phyloP scores from a whole-genome alignment of 2,329 filamentous ascomycete species.

The Colletotrichum sidae region DNA sequence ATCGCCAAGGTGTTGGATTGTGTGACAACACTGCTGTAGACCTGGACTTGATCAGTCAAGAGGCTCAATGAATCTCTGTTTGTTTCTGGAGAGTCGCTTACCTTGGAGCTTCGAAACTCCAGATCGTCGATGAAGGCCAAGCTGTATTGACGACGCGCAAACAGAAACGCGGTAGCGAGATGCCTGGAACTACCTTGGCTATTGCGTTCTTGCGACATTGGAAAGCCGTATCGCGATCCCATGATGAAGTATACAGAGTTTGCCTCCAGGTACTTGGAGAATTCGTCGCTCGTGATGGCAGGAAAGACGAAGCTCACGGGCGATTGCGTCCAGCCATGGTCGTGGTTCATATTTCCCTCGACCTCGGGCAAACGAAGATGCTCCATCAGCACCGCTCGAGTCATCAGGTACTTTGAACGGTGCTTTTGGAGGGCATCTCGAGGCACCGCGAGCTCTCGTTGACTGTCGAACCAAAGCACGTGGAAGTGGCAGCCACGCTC shows the following conservation, averaged over 20 bases:
- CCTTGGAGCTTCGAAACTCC: slow-evolving; percentile 73
- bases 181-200: neutral
- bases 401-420: slow-evolving; percentile 67
- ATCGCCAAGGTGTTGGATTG: too few species aligned
- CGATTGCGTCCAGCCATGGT: slow-evolving; percentile 58
- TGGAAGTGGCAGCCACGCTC: slow-evolving; percentile 78
- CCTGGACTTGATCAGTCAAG: neutral
- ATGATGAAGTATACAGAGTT: slow-evolving; percentile 75
- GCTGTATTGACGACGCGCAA: slow-evolving; percentile 68
- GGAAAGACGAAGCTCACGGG: slow-evolving; percentile 24
- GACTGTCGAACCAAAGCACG: slow-evolving; percentile 73
- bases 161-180: slow-evolving; percentile 64
- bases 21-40: slow-evolving; percentile 11
- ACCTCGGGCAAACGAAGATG: slow-evolving; percentile 59
- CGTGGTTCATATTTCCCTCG: slow-evolving; percentile 44
- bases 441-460: slow-evolving; percentile 68
- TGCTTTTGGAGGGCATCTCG: slow-evolving; percentile 43
- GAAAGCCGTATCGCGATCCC: slow-evolving; percentile 29
- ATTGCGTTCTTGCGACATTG: neutral
- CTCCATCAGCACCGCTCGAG: slow-evolving; percentile 71
- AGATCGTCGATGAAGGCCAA: slow-evolving; percentile 73
- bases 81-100: slow-evolving; percentile 40
- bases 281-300: slow-evolving; percentile 48
- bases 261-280: slow-evolving; percentile 64
- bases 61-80: too few species aligned